Evolutionary conservation across 1,284 basidiomycete genomes (phyloP), one percentile per base, ranked within the genome.

Genomic region (Exobasidium rhododendri): DNA sequence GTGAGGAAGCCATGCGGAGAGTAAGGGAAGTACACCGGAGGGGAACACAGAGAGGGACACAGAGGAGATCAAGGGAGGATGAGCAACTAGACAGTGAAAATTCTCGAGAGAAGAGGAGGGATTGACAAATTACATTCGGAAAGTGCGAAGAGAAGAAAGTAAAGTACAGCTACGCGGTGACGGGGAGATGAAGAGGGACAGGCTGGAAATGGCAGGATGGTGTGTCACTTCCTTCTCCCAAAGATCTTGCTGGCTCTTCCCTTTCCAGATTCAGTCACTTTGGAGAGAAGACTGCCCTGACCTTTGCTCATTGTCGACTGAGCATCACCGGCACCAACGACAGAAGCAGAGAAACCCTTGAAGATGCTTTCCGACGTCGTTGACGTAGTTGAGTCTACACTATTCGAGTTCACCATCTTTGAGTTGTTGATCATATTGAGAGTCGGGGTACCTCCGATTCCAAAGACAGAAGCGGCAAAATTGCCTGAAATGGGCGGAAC

Each of bases 231-330:
- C 35, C 17, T 40, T 17, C 47, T 50, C 13, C 47, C 47, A 24
- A 50, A 50, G 13, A 50, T 24, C 28, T 26, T 17, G 24, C 47
- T 50, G 14, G 47, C 47, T 24, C 47, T 20, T 50, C 26, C 47
- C n/a, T 13, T 20, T 24, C 47, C 24, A 28, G 20, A 14, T 50
- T 50, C 47, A 4, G 47, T 50, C 47, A 50, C 47, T 24, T 50
- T 50, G n/a, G 47, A 50, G 4, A 50, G 28, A 14, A 50, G n/a
- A 28, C 47, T 50, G 14, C 47, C 47, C 26, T 50, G 47, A 50
- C n/a, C 47, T 26, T 50, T 50, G 47, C 26, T 50, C 13, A 28
- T 20, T 4, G 14, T 28, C 14, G 47, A 50, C n/a, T 20, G 26
- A 20, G 26, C 13, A 24, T 50, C 47, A 50, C n/a, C 26, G n/a